Percentiles rank a stretch among this genome's conserved stretches.
These are phyloP conservation scores for Phytopythium litorale DNA, from an alignment of 352 stramenopile genomes.

Conservation along the genomic window DNA sequence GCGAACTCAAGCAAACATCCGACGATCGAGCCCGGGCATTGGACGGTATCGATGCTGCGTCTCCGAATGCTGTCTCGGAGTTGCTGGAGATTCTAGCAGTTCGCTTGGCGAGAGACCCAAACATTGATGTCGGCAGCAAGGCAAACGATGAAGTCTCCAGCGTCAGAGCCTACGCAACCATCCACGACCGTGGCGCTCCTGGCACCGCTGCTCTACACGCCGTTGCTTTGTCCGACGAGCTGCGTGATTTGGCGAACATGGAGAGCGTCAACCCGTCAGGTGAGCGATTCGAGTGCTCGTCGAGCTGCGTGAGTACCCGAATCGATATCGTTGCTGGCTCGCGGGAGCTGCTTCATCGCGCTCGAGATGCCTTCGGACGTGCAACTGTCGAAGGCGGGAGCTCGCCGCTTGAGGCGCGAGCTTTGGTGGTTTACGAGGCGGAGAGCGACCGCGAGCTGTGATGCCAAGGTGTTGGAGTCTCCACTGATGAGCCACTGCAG, in stretches of 20 bases:
- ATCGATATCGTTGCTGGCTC: slow-evolving; percentile 23
- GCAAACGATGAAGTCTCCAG: background rate
- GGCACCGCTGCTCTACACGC: slow-evolving; percentile 15
- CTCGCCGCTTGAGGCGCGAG: background rate
- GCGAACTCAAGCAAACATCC: background rate
- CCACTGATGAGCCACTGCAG: background rate
- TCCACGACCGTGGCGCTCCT: slow-evolving; percentile 12
- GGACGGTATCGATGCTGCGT: background rate
- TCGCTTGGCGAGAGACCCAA: background rate
- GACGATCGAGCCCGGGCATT: background rate
- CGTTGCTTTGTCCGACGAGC: slow-evolving; percentile 20
- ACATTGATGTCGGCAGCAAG: slow-evolving; percentile 6
- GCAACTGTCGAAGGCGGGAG: background rate
- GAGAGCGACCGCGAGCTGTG: background rate
- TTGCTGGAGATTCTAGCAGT: background rate
- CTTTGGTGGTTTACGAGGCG: background rate
- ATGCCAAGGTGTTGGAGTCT: background rate
- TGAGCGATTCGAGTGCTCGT: slow-evolving; percentile 21
- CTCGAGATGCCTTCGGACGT: background rate
- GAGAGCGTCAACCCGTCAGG: slow-evolving; percentile 10
- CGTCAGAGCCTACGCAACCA: slow-evolving; percentile 3
- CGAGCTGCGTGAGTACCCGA: slow-evolving; percentile 19
- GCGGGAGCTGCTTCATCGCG: slow-evolving; percentile 13
- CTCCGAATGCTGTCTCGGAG: background rate
- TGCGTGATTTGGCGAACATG: slow-evolving; percentile 16